Evolutionary conservation across 108 stramenopile genomes (phyloP).

Genomic region (Mediolabrus comicus): DNA sequence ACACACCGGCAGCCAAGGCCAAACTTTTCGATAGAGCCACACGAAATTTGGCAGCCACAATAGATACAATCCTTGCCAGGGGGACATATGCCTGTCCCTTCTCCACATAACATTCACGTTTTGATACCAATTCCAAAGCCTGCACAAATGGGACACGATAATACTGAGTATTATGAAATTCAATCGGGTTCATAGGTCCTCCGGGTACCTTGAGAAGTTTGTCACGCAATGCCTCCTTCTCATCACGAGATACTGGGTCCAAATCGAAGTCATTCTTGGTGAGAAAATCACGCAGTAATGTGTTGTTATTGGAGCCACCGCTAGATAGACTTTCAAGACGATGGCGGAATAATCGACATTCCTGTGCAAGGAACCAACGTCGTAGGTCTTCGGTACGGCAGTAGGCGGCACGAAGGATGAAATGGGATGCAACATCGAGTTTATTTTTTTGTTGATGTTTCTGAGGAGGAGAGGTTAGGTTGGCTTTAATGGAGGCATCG

Average conservation of each 20-base stretch:
- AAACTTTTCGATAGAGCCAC: slow-evolving; percentile 67
- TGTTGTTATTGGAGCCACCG: slow-evolving; percentile 11
- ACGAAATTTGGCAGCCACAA: slow-evolving; percentile 82
- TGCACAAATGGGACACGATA: slow-evolving; percentile 93
- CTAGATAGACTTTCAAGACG: slow-evolving; percentile 73
- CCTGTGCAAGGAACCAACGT: slow-evolving; percentile 89
- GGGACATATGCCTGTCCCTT: slow-evolving; percentile 92
- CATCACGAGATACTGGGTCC: slow-evolving; percentile 52
- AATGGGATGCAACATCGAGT: slow-evolving; percentile 91
- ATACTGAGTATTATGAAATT: slow-evolving; percentile 54
- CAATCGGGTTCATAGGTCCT: slow-evolving; percentile 30
- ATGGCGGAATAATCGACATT: slow-evolving; percentile 78
- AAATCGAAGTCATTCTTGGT: slow-evolving; percentile 56
- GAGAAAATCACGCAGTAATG: slow-evolving; percentile 60
- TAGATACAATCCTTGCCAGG: slow-evolving; percentile 68
- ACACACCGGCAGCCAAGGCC: slow-evolving; percentile 53
- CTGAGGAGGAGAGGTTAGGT: slow-evolving; percentile 23
- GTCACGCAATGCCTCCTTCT: slow-evolving; percentile 46
- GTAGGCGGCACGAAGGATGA: slow-evolving; percentile 94
- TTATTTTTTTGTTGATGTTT: slow-evolving; percentile 26
- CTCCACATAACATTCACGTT: slow-evolving; percentile 81
- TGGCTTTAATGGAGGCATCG: slow-evolving; percentile 32
- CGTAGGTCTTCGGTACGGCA: slow-evolving; percentile 88
- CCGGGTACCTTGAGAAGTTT: slow-evolving; percentile 40
- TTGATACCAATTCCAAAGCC: slow-evolving; percentile 82